These are phyloP conservation scores for Alternaria gansuensis DNA, from an alignment of 2,329 filamentous ascomycete genomes.

Conservation along the genomic window DNA sequence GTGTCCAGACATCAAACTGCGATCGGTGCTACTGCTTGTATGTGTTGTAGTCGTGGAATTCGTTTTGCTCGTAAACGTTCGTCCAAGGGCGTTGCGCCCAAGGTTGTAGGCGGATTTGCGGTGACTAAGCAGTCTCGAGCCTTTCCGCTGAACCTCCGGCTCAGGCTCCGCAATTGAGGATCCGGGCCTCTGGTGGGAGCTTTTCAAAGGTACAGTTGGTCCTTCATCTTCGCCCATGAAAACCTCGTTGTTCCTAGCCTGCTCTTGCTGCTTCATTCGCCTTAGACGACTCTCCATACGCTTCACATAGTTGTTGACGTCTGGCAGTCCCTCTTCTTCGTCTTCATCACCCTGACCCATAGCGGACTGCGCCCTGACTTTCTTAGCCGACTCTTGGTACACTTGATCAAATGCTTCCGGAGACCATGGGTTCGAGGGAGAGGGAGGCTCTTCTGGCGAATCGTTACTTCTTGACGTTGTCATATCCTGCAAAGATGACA, in stretches of 20 bases:
- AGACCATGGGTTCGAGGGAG: conserved; percentile 80
- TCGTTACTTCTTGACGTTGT: conserved; percentile 65
- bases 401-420: conserved; percentile 81
- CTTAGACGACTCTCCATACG: conserved; percentile 87
- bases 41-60: conserved; percentile 73
- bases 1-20: conserved; percentile 91
- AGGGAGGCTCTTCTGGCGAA: conserved; percentile 64
- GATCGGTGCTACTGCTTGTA: conserved; percentile 75
- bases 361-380: conserved; percentile 70
- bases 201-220: conserved; percentile 70
- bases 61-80: conserved; percentile 89
- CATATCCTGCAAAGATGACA: conserved; percentile 92
- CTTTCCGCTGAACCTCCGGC: conserved; percentile 42
- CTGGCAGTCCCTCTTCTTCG: conserved; percentile 68
- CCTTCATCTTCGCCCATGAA: conserved; percentile 55
- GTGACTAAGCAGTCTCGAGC: conserved; percentile 59
- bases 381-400: conserved; percentile 54
- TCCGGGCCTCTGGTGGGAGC: conserved; percentile 54
- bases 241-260: conserved; percentile 58
- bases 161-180: conserved; percentile 50
- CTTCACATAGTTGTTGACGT: conserved; percentile 86
- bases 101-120: conserved; percentile 84
- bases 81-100: conserved; percentile 71
- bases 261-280: conserved; percentile 67
- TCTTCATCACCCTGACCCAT: conserved; percentile 68